Evolutionary conservation across 2,329 filamentous ascomycete genomes (phyloP), one percentile per base, ranked within the genome.

Genomic region (Diaporthe vexans): DNA sequence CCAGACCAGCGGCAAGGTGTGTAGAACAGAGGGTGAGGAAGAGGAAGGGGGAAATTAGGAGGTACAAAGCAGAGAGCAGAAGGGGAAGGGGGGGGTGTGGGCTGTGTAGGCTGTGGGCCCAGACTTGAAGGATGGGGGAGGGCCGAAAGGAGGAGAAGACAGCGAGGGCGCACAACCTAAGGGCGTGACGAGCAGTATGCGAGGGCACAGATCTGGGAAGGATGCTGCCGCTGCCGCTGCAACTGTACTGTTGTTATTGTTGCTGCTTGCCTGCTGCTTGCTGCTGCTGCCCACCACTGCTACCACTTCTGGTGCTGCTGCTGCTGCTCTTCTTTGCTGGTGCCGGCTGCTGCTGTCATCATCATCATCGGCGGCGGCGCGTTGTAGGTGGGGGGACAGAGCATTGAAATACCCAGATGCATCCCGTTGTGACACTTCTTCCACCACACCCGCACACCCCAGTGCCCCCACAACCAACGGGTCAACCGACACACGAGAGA

Each of bases 101-200:
- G 40, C 40, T 17, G 15, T 43, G 35, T 26, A 40, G 40, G 37
- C 58, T 46, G 63, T 26, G 63, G 35, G 9, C 63, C 63, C 46
- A 67, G 46, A 21, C 33, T 67, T 43, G 63, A 67, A 67, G 26
- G 33, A 52, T 67, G 63, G 29, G 46, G 63, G 46, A 67, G 63
- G 29, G 21, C 63, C 46, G 63, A 52, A 67, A 35, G 46, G 61
- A 52, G 46, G 63, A 52, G 63, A 19, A 67, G 46, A 67, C 46
- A 26, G 63, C 63, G 63, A 67, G 63, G 63, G 63, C 29, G 63
- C 63, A 67, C 63, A 67, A 51, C 63, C 63, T 67, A 67, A 67
- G 63, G 46, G 46, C 63, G 63, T 67, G 63, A 67, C n/a, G 33
- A 26, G 43, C 63, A 26, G 63, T 11, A 33, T 52, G 46, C 46